Conservation (phyloP, 306 rosid genomes). For the Trifolium fragiferum region DNA sequence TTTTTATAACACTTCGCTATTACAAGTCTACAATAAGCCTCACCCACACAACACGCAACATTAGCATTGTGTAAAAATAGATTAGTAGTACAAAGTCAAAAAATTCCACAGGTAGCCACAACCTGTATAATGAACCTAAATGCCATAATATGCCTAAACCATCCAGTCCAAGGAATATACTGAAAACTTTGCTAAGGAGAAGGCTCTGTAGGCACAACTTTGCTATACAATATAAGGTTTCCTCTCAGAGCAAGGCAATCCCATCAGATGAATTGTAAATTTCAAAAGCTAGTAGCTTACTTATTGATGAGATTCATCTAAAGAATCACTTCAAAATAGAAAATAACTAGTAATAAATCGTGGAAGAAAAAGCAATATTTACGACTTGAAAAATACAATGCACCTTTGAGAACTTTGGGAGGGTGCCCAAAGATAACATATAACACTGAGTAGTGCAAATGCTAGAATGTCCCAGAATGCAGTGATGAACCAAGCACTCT, state of each 20-base stretch:
- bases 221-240: constrained; percentile 19
- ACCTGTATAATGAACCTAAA: neutral
- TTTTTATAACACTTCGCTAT: neutral
- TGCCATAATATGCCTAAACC: constrained; percentile 28
- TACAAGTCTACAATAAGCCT: constrained; percentile 17
- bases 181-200: constrained; percentile 24
- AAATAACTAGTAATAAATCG: constrained; percentile 21
- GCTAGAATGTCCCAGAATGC: constrained; percentile 96
- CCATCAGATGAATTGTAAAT: constrained; percentile 24
- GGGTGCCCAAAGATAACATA: constrained; percentile 98
- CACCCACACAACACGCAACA: neutral
- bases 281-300: constrained; percentile 30
- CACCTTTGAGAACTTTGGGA: constrained; percentile 98
- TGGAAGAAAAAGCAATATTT: constrained; percentile 17
- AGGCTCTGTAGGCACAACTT: neutral
- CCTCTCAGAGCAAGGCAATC: constrained; percentile 32
- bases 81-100: constrained; percentile 14
- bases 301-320: constrained; percentile 29
- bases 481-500: constrained; percentile 95
- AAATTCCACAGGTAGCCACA: constrained; percentile 28
- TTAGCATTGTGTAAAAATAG: neutral
- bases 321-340: constrained; percentile 17
- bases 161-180: constrained; percentile 10
- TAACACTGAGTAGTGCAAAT: constrained; percentile 77
- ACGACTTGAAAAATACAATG: constrained; percentile 8